Evolutionary conservation across 139 green algal species (phyloP).

Genomic region (Chlorella sp.): DNA sequence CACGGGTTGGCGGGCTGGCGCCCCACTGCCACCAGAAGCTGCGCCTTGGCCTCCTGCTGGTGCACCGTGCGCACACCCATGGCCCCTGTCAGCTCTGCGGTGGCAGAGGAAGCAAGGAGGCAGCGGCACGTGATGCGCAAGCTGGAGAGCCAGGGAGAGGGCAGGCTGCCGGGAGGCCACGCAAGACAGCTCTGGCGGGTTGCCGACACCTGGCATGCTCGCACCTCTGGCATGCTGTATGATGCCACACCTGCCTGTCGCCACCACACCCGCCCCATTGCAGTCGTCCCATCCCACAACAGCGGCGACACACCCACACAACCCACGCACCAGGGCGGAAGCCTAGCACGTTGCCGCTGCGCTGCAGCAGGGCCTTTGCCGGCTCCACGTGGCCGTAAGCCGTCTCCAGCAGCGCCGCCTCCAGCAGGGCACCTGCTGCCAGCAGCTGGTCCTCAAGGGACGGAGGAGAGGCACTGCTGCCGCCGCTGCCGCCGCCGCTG

Average conservation of each 20-base stretch:
- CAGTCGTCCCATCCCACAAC: not conserved
- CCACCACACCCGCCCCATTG: not conserved
- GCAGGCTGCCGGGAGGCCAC: too few species aligned
- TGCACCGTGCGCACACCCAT: conserved; percentile 89
- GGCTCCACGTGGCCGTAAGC: conserved; percentile 62
- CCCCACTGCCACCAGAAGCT: conserved; percentile 73
- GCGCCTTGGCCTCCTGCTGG: conserved; percentile 86
- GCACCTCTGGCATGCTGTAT: too few species aligned
- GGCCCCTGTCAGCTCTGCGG: conserved; percentile 57
- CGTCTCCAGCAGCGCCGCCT: conserved; percentile 66
- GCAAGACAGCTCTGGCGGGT: too few species aligned
- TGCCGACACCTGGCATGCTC: too few species aligned
- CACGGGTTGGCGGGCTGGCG: not conserved
- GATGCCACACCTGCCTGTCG: not conserved
- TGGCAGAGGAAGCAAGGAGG: not conserved
- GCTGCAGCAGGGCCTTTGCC: conserved; percentile 55
- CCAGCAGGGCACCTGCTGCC: conserved; percentile 52
- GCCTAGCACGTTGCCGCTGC: conserved; percentile 59
- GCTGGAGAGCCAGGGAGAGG: not conserved
- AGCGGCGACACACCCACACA: not conserved
- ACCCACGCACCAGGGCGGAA: conserved; percentile 37
- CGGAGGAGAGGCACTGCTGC: not conserved
- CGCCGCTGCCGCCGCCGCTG: not conserved
- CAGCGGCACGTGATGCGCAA: not conserved
- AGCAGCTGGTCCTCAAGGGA: conserved; percentile 13